Evolutionary conservation across 2,329 filamentous ascomycete species (phyloP).

Genomic region (Diaporthe citrichinensis): DNA sequence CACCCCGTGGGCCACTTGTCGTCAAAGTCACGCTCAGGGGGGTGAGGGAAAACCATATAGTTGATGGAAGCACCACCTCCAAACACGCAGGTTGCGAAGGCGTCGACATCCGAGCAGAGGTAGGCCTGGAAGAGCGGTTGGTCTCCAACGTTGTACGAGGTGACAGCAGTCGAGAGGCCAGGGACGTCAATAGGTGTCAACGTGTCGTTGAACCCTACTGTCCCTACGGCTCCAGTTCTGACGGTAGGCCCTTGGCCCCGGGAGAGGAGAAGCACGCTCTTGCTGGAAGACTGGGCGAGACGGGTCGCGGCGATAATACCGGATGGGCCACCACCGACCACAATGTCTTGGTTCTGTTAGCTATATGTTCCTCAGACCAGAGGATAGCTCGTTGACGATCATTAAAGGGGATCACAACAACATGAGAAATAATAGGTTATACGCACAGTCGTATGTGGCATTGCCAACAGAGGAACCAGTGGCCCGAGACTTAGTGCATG

Average conservation of each 20-base stretch:
- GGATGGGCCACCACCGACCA: constrained; percentile 12
- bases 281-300: constrained; percentile 25
- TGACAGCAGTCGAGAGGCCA: constrained; percentile 21
- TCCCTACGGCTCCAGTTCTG: background rate
- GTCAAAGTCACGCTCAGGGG: constrained; percentile 45
- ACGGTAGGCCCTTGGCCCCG: constrained; percentile 13
- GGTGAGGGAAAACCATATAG: constrained; percentile 21
- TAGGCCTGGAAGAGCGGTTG: constrained; percentile 32
- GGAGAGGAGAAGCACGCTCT: constrained; percentile 24
- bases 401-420: background rate
- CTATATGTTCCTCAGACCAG: background rate
- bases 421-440: too few relatives aligned
- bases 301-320: constrained; percentile 18
- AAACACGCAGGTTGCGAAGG: constrained; percentile 13
- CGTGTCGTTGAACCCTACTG: constrained; percentile 4
- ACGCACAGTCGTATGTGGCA: constrained; percentile 19
- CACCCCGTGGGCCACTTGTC: constrained; percentile 49
- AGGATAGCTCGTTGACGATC: fast-evolving
- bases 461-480: constrained; percentile 3
- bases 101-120: constrained; percentile 28
- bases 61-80: constrained; percentile 19
- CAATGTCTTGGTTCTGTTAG: constrained; percentile 3
- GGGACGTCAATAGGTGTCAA: constrained; percentile 19
- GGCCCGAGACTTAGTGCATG: background rate
- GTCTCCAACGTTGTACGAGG: constrained; percentile 43